Evolutionary conservation across 202 grass and related monocot species (phyloP).

Genomic region (Thinopyrum obtusiflorum): DNA sequence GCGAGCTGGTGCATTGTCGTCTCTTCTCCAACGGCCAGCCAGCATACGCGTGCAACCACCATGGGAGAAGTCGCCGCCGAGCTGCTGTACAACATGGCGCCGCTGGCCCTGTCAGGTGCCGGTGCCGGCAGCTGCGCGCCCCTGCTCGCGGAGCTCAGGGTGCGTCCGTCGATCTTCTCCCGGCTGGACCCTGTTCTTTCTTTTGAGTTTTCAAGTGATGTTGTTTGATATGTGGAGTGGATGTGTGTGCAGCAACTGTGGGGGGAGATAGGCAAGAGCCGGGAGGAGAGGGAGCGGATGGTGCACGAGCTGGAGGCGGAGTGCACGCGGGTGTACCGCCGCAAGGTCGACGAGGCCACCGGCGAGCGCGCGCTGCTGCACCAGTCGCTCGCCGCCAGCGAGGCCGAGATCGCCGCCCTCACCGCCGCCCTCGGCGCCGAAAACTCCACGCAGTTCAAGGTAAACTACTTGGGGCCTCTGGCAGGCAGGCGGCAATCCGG

Average conservation of each 20-base stretch:
- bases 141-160: constrained; percentile 54
- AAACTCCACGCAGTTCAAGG: constrained; percentile 64
- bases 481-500: background rate
- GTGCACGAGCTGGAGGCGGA: constrained; percentile 80
- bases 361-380: constrained; percentile 67
- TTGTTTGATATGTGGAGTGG: background rate
- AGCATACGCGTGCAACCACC: background rate
- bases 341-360: constrained; percentile 72
- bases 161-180: background rate
- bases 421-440: constrained; percentile 56
- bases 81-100: constrained; percentile 36
- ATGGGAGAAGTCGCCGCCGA: constrained; percentile 51
- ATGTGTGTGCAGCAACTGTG: constrained; percentile 58
- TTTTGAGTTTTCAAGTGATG: background rate
- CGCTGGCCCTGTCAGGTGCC: background rate
- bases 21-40: background rate
- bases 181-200: background rate
- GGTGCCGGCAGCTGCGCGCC: background rate
- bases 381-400: constrained; percentile 66
- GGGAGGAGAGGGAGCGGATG: constrained; percentile 71
- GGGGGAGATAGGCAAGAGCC: constrained; percentile 82
- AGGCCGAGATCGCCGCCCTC: constrained; percentile 82
- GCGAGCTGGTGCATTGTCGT: background rate
- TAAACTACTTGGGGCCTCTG: background rate
- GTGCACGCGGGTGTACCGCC: constrained; percentile 83